Evolutionary conservation across 208 protist species (phyloP).

Genomic region (Wallacemonas rigidus): DNA sequence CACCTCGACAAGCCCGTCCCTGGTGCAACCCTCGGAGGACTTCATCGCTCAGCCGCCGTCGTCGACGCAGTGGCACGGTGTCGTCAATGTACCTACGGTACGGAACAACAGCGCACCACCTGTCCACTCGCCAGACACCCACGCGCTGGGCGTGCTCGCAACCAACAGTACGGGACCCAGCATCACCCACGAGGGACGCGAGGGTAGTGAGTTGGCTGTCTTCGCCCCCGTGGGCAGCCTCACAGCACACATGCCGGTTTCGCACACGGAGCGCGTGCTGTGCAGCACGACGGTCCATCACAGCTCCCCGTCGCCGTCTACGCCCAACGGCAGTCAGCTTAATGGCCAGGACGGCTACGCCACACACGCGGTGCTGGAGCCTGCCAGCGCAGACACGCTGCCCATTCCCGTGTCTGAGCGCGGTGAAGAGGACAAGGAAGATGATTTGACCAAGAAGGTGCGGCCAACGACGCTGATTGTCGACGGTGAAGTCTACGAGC

Average conservation of each 20-base stretch:
- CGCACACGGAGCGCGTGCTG: neutral
- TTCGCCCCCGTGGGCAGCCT: neutral
- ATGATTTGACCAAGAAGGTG: constrained; percentile 38
- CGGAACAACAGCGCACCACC: constrained; percentile 8
- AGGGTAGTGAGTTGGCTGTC: neutral
- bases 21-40: constrained; percentile 11
- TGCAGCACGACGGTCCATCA: constrained; percentile 12
- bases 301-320: constrained; percentile 7
- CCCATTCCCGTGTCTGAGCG: constrained; percentile 45
- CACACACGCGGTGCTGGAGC: constrained; percentile 4
- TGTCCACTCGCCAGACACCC: neutral
- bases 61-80: constrained; percentile 3
- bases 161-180: neutral
- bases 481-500: constrained; percentile 36
- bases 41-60: neutral
- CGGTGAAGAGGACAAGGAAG: constrained; percentile 31
- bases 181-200: neutral
- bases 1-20: constrained; percentile 2
- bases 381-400: constrained; percentile 41
- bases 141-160: neutral
- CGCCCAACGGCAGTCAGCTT: neutral
- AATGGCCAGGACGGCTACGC: neutral
- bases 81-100: constrained; percentile 2
- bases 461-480: constrained; percentile 35
- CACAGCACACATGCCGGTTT: neutral